A percentile compares a stretch with the other conserved stretches of the same genome.
phyloP scores from a whole-genome alignment of 2,329 filamentous ascomycete genomes.

The Xylaria sp. region DNA sequence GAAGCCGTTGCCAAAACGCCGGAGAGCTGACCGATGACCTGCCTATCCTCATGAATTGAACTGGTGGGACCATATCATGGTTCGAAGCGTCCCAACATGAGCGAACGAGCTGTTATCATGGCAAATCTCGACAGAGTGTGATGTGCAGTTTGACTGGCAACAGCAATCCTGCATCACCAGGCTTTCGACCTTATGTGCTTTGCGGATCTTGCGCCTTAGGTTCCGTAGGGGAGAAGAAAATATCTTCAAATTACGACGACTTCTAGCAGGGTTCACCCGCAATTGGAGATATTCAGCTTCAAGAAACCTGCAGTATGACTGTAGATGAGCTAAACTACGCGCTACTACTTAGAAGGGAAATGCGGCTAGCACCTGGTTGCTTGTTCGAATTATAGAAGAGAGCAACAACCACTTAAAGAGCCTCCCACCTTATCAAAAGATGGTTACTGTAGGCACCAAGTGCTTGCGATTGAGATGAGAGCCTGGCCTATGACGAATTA shows the following conservation, averaged over 20 bases:
- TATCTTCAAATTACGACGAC: not conserved
- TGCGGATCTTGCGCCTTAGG: not conserved
- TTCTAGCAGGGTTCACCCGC: not conserved
- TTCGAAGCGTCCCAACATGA: not conserved
- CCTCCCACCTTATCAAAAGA: not conserved
- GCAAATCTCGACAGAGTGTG: constrained; percentile 37
- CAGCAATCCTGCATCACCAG: constrained; percentile 48
- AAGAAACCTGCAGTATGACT: not conserved
- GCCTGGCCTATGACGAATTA: not conserved
- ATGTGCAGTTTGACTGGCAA: constrained; percentile 27
- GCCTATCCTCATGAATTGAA: not conserved
- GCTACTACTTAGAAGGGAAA: not conserved
- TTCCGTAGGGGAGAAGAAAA: not conserved
- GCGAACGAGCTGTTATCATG: not conserved
- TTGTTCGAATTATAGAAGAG: constrained; percentile 2
- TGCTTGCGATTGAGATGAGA: not conserved
- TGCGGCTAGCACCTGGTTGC: not conserved
- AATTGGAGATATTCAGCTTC: not conserved
- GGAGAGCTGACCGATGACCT: constrained; percentile 23
- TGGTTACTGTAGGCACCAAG: not conserved
- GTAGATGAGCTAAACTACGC: not conserved
- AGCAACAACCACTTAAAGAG: not conserved
- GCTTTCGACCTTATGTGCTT: constrained; percentile 21
- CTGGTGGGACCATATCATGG: not conserved
- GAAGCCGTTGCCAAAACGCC: constrained; percentile 9